These are phyloP conservation scores for Lichtheimia ornata DNA, from an alignment of 371 early-diverging fungal species.

Conservation along the genomic window DNA sequence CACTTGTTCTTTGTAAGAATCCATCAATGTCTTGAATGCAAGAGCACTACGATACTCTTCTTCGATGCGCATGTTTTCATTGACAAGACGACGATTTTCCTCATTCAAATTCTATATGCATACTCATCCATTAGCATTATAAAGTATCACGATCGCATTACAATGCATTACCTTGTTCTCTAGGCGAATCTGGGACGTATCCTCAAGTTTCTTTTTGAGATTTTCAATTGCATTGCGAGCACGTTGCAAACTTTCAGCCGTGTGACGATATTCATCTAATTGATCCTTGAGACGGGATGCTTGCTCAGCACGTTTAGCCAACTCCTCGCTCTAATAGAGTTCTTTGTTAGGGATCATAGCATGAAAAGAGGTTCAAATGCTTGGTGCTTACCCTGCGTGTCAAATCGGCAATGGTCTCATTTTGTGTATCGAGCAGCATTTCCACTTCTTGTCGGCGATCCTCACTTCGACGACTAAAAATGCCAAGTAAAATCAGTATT, in stretches of 20 bases:
- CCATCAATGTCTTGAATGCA: constrained; percentile 79
- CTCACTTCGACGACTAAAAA: constrained; percentile 74
- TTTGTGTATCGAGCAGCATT: constrained; percentile 60
- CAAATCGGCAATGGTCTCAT: constrained; percentile 62
- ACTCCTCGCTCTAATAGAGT: constrained; percentile 53
- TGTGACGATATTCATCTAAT: constrained; percentile 86
- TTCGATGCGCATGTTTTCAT: constrained; percentile 75
- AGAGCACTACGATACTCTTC: constrained; percentile 84
- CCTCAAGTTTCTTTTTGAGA: constrained; percentile 92
- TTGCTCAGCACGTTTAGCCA: constrained; percentile 64
- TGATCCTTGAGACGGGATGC: constrained; percentile 79
- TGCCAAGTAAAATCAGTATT: constrained; percentile 15
- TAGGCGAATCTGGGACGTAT: constrained; percentile 74
- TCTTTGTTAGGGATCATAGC: background rate
- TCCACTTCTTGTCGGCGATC: constrained; percentile 75
- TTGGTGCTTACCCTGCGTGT: constrained; percentile 51
- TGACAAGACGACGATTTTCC: constrained; percentile 67
- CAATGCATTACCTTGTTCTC: constrained; percentile 63
- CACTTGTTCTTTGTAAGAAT: constrained; percentile 86
- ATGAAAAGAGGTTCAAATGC: background rate
- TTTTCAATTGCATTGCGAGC: constrained; percentile 92
- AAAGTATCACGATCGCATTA: background rate
- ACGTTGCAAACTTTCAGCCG: constrained; percentile 87
- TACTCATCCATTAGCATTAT: background rate
- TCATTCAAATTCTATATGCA: constrained; percentile 63